These are phyloP conservation scores for Coniochaeta hoffmannii DNA, from an alignment of 2,329 filamentous ascomycete species.

Conservation along the genomic window DNA sequence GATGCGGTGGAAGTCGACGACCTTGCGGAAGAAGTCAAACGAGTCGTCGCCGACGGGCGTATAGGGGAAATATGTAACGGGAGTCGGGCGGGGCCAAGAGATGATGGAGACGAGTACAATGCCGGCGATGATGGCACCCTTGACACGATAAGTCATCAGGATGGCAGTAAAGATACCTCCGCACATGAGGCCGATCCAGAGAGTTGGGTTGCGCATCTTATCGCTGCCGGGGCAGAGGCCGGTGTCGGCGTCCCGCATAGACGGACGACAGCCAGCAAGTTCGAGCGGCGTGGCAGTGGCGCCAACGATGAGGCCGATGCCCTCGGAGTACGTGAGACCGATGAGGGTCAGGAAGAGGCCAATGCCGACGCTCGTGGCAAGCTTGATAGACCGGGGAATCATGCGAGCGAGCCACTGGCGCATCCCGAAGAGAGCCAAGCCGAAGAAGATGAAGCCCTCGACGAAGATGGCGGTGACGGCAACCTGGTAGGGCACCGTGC, in stretches of 20 bases:
- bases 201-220: conserved; percentile 75
- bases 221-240: conserved; percentile 54
- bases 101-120: conserved; percentile 81
- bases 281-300: conserved; percentile 61
- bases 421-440: conserved; percentile 69
- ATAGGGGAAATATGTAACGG: conserved; percentile 76
- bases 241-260: conserved; percentile 25
- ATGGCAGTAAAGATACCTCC: conserved; percentile 74
- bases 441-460: conserved; percentile 80
- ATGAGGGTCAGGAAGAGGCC: conserved; percentile 75
- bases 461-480: conserved; percentile 84
- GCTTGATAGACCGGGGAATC: conserved; percentile 78
- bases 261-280: conserved; percentile 60
- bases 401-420: conserved; percentile 82
- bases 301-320: conserved; percentile 72
- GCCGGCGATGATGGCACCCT: conserved; percentile 77
- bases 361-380: conserved; percentile 79
- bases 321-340: conserved; percentile 71
- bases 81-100: conserved; percentile 73
- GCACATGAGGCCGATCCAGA: conserved; percentile 88
- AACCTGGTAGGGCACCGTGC: conserved; percentile 64
- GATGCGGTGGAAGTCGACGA: conserved; percentile 79
- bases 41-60: conserved; percentile 57
- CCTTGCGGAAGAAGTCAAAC: conserved; percentile 84
- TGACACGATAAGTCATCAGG: conserved; percentile 78